Conservation (phyloP, 1,284 basidiomycete species). For the Butyriboletus appendiculatus region DNA sequence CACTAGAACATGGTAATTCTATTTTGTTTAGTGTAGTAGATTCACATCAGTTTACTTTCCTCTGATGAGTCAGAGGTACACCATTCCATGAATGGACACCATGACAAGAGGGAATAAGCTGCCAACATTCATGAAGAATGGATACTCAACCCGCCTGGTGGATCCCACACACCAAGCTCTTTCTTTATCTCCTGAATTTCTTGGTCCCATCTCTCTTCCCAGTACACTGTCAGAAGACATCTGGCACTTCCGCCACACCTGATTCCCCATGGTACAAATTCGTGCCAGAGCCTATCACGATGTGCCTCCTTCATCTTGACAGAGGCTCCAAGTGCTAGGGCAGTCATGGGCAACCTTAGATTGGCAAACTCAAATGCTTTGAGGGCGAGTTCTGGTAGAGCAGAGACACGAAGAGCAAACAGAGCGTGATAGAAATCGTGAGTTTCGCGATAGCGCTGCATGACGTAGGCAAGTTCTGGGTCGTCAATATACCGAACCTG, state of each 20-base stretch:
- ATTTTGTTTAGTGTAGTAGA: background rate
- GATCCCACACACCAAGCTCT: constrained; percentile 84
- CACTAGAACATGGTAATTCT: background rate
- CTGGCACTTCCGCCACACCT: constrained; percentile 73
- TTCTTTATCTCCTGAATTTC: constrained; percentile 77
- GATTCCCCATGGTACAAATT: constrained; percentile 92
- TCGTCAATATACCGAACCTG: constrained; percentile 95
- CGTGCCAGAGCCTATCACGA: constrained; percentile 60
- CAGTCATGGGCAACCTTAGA: constrained; percentile 88
- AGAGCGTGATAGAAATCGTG: constrained; percentile 97
- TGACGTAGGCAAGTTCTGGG: constrained; percentile 92
- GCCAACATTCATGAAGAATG: constrained; percentile 3
- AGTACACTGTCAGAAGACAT: constrained; percentile 89
- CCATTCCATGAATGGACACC: background rate
- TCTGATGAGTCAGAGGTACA: background rate
- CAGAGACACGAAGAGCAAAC: constrained; percentile 84
- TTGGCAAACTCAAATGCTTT: constrained; percentile 97
- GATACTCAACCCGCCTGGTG: constrained; percentile 44
- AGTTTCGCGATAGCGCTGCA: constrained; percentile 97
- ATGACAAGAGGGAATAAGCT: background rate
- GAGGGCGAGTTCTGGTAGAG: constrained; percentile 93
- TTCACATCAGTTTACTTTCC: too few species aligned
- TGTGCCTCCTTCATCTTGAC: constrained; percentile 56
- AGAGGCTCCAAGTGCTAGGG: constrained; percentile 54
- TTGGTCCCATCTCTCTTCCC: constrained; percentile 94